A percentile compares a stretch with the other conserved stretches of the same genome.
phyloP scores from a whole-genome alignment of 1,139 yeast genomes.

The Sugiyamaella paludigena region DNA sequence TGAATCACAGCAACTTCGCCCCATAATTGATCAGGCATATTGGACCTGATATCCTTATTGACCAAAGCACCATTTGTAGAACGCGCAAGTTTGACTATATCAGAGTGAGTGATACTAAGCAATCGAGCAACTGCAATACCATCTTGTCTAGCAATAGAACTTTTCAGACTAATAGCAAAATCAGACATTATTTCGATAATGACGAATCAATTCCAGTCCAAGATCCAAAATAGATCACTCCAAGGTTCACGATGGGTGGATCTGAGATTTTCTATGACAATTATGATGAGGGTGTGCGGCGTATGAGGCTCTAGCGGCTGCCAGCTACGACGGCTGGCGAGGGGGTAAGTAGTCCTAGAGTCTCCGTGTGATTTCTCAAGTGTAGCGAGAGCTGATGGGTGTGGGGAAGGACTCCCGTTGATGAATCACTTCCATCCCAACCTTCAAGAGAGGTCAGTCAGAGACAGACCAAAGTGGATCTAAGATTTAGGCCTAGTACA shows the following conservation, averaged over 20 bases:
- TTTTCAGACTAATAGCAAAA: constrained; percentile 22
- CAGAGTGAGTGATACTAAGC: constrained; percentile 27
- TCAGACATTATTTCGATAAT: constrained; percentile 4
- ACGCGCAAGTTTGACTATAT: constrained; percentile 23
- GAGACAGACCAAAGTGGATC: no score
- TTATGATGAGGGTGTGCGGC: not conserved
- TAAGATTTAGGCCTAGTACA: no score
- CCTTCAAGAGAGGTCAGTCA: no score
- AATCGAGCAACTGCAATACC: constrained; percentile 28
- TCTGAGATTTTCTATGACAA: not conserved
- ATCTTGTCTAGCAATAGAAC: constrained; percentile 23
- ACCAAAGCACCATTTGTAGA: constrained; percentile 27
- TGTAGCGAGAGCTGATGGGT: no score
- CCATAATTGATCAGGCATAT: constrained; percentile 26
- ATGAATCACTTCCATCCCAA: no score
- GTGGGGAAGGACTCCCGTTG: no score
- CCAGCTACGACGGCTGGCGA: no score
- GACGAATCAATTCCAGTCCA: no score
- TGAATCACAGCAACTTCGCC: constrained; percentile 29
- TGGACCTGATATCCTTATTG: constrained; percentile 19
- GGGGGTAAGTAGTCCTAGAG: no score
- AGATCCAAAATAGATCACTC: no score
- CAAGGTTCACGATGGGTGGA: no score
- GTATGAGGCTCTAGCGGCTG: constrained; percentile 6
- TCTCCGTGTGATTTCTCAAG: no score